Conservation (phyloP, 176 grass and related monocot species). For the Carex cristatella region DNA sequence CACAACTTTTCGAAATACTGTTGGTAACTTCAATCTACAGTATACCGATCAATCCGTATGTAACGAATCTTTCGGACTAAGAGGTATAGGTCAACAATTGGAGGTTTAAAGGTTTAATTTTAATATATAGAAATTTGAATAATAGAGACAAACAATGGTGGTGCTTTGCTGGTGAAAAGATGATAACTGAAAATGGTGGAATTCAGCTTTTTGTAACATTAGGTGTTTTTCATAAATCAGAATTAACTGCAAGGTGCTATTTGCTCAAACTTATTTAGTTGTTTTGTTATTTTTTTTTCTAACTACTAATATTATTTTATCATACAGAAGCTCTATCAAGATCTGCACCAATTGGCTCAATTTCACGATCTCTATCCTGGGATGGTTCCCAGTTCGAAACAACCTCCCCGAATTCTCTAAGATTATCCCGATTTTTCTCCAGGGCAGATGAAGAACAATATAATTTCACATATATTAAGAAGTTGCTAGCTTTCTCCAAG, state of each 20-base stretch:
- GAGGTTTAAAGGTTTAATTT: neutral
- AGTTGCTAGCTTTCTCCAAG: conserved; percentile 42
- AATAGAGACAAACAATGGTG: neutral
- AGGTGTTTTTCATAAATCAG: neutral
- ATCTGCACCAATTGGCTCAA: conserved; percentile 63
- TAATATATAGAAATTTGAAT: neutral
- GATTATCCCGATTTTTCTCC: conserved; percentile 64
- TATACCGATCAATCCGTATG: neutral
- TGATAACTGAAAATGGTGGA: neutral
- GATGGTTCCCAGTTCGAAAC: conserved; percentile 45
- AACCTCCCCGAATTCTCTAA: conserved; percentile 66
- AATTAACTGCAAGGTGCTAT: neutral
- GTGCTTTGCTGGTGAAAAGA: neutral
- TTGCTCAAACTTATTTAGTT: conserved; percentile 12
- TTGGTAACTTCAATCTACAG: neutral
- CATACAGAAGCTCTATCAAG: conserved; percentile 69
- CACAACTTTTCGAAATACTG: neutral
- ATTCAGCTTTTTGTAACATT: neutral
- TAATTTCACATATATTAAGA: conserved; percentile 51
- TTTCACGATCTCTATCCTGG: conserved; percentile 62
- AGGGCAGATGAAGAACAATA: conserved; percentile 85
- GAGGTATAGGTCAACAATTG: neutral
- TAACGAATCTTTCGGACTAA: neutral
- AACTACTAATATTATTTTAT: conserved; percentile 14
- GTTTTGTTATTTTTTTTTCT: neutral